Evolutionary conservation across 768 basidiomycete genomes (phyloP), one percentile per base, ranked within the genome.

Genomic region (Pisolithus orientalis): DNA sequence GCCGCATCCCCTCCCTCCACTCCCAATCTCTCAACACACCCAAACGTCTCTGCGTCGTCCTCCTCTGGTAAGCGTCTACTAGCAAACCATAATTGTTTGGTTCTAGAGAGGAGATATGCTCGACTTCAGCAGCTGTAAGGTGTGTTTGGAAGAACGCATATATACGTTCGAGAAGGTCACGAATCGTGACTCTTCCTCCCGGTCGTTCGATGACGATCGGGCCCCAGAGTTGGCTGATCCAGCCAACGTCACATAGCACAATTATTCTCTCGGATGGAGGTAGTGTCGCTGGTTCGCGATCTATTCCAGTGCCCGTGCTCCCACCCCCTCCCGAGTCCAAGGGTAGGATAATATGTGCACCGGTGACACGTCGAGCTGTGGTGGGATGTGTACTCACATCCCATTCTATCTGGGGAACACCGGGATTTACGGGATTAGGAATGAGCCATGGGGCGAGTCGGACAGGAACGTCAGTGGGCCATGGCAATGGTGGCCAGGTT

Each of bases 111-210:
- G 53, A 50, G n/a, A 74, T 47, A 44, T 62, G 55, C 3, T 48
- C 49, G 44, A 65, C 64, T 44, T 73, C 66, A 0, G 53, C 44
- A 7, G 53, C 52, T 6, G 73, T 73, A 42, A 84, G 57, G 2
- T 72, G 73, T 25, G 52, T 59, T 21, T 72, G 78, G 60, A 82
- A 72, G 61, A 79, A 80, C 1, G 62, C 59, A 56, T 78, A 72
- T 16, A 84, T 72, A 8, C 76, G 38, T 21, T 75, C 66, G 24
- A 84, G 64, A 55, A 82, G 45, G 55, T 80, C 78, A 44, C 64
- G 52, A 13, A 82, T 60, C 9, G 74, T 76, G 27, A 78, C 65
- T 25, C 21, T 2, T 0, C 21, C 21, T 21, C 21, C 21, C 21
- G 2, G 21, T 21, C 21, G 2, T 21, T 21, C 21, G 21, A 21